Evolutionary conservation across 306 rosid genomes (phyloP).

Genomic region (Lupinus albus): DNA sequence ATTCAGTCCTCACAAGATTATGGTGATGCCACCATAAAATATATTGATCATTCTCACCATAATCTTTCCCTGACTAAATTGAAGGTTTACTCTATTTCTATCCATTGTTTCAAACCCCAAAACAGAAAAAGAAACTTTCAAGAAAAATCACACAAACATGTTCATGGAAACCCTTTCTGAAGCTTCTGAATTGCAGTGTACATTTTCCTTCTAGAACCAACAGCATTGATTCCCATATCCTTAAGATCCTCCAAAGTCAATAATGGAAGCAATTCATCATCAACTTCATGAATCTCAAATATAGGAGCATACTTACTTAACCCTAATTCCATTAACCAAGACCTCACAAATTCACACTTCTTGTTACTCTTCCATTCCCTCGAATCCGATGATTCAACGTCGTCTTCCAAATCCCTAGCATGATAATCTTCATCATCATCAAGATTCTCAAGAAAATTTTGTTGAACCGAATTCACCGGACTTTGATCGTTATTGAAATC

Average conservation of each 20-base stretch:
- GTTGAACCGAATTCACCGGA: conserved; percentile 50
- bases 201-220: conserved; percentile 77
- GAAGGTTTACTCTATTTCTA: conserved; percentile 13
- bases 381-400: conserved; percentile 55
- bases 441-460: conserved; percentile 39
- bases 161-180: conserved; percentile 53
- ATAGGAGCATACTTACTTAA: conserved; percentile 68
- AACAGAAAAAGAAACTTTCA: conserved; percentile 22
- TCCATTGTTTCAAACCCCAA: conserved; percentile 32
- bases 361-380: conserved; percentile 40
- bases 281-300: conserved; percentile 79
- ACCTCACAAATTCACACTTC: conserved; percentile 52
- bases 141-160: conserved; percentile 13
- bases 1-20: too few species aligned
- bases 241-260: conserved; percentile 78
- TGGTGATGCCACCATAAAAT: too few species aligned
- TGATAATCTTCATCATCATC: conserved; percentile 26
- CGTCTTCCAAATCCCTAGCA: conserved; percentile 53
- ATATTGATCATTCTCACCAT: too few species aligned
- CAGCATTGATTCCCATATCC: conserved; percentile 77
- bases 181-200: conserved; percentile 71
- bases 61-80: too few species aligned
- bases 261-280: conserved; percentile 73
- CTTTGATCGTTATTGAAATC: conserved; percentile 53
- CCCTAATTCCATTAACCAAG: conserved; percentile 66